Percentiles rank a stretch among this genome's conserved stretches.
Evolutionary conservation across 441 rosid species (phyloP).

Genomic region (Croton setiger): DNA sequence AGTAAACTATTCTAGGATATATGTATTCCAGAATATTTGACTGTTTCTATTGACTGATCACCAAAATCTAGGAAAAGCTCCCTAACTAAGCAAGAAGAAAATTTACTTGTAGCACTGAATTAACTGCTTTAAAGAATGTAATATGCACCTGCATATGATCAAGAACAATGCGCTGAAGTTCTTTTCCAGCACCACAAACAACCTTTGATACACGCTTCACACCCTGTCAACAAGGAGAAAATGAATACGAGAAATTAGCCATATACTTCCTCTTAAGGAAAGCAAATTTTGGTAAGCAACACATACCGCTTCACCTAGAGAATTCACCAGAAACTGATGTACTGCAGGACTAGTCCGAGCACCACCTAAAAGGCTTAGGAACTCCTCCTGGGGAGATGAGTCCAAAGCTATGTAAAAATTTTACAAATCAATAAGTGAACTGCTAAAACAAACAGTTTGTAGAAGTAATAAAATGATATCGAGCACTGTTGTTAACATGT

Average conservation of each 20-base stretch:
- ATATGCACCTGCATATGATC: slow-evolving; percentile 80
- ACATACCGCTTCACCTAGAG: slow-evolving; percentile 86
- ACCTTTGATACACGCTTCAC: slow-evolving; percentile 79
- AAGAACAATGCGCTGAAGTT: slow-evolving; percentile 74
- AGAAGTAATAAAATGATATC: background rate
- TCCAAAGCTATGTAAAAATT: slow-evolving; percentile 53
- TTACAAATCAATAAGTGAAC: slow-evolving; percentile 21
- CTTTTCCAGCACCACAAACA: slow-evolving; percentile 88
- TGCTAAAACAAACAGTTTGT: slow-evolving; percentile 18
- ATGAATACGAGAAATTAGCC: slow-evolving; percentile 10
- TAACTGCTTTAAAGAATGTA: slow-evolving; percentile 20
- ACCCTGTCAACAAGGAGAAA: slow-evolving; percentile 48
- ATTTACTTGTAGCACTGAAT: slow-evolving; percentile 8
- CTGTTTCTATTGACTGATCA: slow-evolving; percentile 3
- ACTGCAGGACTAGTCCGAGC: slow-evolving; percentile 88
- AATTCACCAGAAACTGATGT: slow-evolving; percentile 83
- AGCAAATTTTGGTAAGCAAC: slow-evolving; percentile 25
- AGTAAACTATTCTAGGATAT: background rate
- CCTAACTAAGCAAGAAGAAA: slow-evolving; percentile 7
- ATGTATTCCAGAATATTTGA: background rate
- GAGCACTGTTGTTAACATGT: slow-evolving; percentile 25
- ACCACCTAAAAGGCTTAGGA: slow-evolving; percentile 90
- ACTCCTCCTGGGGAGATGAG: slow-evolving; percentile 92
- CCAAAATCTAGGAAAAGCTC: slow-evolving; percentile 6
- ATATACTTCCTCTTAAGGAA: slow-evolving; percentile 20